Evolutionary conservation across 306 rosid species (phyloP), one percentile per base, ranked within the genome.

Genomic region (Cucurbita pepo): DNA sequence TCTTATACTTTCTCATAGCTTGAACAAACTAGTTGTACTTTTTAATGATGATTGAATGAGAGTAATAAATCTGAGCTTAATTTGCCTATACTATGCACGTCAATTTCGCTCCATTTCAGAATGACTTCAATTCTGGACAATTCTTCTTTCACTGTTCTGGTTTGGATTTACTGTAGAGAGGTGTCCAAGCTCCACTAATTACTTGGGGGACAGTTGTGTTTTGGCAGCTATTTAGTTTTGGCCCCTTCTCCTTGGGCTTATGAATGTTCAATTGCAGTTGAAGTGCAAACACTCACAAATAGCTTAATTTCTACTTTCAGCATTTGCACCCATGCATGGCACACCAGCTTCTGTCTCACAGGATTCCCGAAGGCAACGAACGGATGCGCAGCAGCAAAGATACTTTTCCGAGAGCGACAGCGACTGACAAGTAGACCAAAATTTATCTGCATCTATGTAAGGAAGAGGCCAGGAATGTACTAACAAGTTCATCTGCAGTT

Each of bases 281-380:
- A 38, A 18, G 8, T 73, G 13, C 55, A 43, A 56, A 5, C 43
- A 11, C 66, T 56, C 0, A 73, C 56, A 11, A 36, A 41, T 19
- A 58, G 18, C 61, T 57, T 76, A 56, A 44, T 47, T 0, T 63
- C 15, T 60, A 67, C 56, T 78, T 78, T 84, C 92, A 94, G 98
- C 96, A 72, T 94, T 94, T 86, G 98, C 97, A 40, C 95, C 96
- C 41, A 90, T 90, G 82, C 71, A 79, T 75, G 91, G 88, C 21
- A 85, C 80, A 57, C 44, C 54, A 56, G 38, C 77, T 72, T 69
- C 88, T 38, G 74, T 77, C 61, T 14, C 51, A 11, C 85, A 19
- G 38, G 80, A 82, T 59, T 51, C 80, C 18, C 71, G 78, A 77
- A 83, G 77, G 77, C 88, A 81, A 75, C 92, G 83, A 38, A 79